Evolutionary conservation across 495 filamentous ascomycete species (phyloP), one percentile per base, ranked within the genome.

Genomic region (Aspergillus nidulans): DNA sequence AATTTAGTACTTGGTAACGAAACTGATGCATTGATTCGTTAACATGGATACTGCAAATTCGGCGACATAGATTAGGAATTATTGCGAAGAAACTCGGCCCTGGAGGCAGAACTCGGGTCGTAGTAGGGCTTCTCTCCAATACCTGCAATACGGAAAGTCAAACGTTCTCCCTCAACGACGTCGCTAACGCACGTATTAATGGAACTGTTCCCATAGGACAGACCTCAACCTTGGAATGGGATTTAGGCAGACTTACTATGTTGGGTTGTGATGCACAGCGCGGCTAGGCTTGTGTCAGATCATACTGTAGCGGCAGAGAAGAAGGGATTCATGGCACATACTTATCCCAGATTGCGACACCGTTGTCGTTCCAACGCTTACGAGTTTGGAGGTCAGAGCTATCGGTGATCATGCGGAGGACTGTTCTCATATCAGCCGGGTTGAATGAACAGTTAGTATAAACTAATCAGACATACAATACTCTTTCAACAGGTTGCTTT

Each of bases 401-500:
- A n/a, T 40, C 36, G 12, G 36, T 40, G 36, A 40, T 40, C 13
- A n/a, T 40, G 4, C 36, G 5, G 36, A 40, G 36, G 15, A 40
- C 36, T 40, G 16, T 40, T 6, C 16, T 15, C 4, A 4, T 40
- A 40, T 40, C 36, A 40, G 36, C 16, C 4, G 36, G 13, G 36
- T 18, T n/a, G 36, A 40, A 4, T 4, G 13, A 6, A 15, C 4
- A n/a, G 36, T 15, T 15, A 40, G 36, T 40, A 4, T 4, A n/a
- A 6, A 40, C 4, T n/a, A 13, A n/a, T 5, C 4, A 6, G 16
- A 34, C 36, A 6, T 40, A 40, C 36, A 40, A 18, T 40, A 40
- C 36, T 40, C 36, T 13, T 40, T 40, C 36, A 40, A 40, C 12
- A 40, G 12, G 36, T 40, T 40, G 30, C 55, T 62, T 75, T 90